Evolutionary conservation across 257 asterid genomes (phyloP).

Genomic region (Thymus quinquecostatus): DNA sequence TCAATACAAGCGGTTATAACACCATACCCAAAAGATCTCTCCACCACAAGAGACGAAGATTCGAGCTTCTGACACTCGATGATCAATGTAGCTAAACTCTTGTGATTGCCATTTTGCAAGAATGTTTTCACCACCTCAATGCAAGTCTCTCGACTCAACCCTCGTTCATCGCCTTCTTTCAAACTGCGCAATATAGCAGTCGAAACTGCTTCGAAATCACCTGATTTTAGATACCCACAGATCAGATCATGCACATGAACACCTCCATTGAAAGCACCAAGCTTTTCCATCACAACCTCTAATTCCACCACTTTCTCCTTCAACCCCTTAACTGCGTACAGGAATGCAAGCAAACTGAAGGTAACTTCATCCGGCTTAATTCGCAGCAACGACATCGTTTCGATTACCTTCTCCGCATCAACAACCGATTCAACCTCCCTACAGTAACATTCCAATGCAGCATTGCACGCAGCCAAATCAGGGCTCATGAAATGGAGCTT

Average conservation of each 20-base stretch:
- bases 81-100: slow-evolving; percentile 63
- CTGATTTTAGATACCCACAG: slow-evolving; percentile 71
- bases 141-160: slow-evolving; percentile 56
- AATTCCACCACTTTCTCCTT: slow-evolving; percentile 61
- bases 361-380: slow-evolving; percentile 72
- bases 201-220: slow-evolving; percentile 58
- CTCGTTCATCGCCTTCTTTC: slow-evolving; percentile 49
- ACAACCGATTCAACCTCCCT: slow-evolving; percentile 63
- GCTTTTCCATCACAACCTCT: slow-evolving; percentile 59
- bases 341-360: slow-evolving; percentile 76
- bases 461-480: slow-evolving; percentile 78
- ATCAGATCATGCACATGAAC: slow-evolving; percentile 58
- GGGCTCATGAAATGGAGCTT: slow-evolving; percentile 72
- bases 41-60: slow-evolving; percentile 50
- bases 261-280: slow-evolving; percentile 51
- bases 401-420: slow-evolving; percentile 77
- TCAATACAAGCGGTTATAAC: slow-evolving; percentile 67
- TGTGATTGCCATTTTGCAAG: slow-evolving; percentile 54
- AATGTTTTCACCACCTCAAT: slow-evolving; percentile 65
- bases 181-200: slow-evolving; percentile 53
- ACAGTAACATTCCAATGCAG: slow-evolving; percentile 81
- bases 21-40: slow-evolving; percentile 74
- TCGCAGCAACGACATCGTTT: slow-evolving; percentile 75
- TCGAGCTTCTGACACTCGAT: slow-evolving; percentile 77
- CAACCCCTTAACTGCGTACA: slow-evolving; percentile 81